A percentile compares a stretch with the other conserved stretches of the same genome.
These are phyloP conservation scores for Nothophytophthora sp. DNA, from an alignment of 352 stramenopile genomes.

Conservation along the genomic window DNA sequence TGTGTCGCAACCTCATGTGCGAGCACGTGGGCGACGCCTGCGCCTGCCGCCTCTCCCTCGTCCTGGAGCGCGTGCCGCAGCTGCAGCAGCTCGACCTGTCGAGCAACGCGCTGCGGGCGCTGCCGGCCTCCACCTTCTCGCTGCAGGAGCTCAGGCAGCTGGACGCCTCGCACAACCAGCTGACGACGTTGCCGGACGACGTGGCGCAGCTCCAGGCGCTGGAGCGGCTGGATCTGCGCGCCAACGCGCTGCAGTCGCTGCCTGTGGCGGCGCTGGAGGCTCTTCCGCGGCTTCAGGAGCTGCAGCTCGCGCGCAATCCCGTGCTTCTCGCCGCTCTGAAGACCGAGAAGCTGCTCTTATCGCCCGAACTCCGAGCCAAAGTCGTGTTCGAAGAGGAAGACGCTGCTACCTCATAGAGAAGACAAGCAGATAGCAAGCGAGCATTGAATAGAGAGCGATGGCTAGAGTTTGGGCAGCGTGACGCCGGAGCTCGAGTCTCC, in stretches of 20 bases:
- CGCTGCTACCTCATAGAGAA: too few species aligned
- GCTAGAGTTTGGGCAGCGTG: conserved; percentile 52
- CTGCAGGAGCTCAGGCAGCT: conserved; percentile 59
- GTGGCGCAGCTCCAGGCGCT: conserved; percentile 54
- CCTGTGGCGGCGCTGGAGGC: conserved; percentile 41
- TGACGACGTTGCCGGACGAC: conserved; percentile 46
- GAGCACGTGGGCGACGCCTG: conserved; percentile 88
- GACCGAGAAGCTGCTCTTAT: conserved; percentile 10
- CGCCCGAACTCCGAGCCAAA: conserved; percentile 32
- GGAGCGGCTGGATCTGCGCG: conserved; percentile 58
- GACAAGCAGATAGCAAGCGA: neutral
- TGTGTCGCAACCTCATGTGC: conserved; percentile 94
- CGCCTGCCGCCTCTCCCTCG: conserved; percentile 79
- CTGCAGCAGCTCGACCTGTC: conserved; percentile 75
- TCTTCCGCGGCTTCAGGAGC: conserved; percentile 33
- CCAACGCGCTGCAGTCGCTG: conserved; percentile 52
- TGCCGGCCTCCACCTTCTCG: conserved; percentile 82
- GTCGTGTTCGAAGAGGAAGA: conserved; percentile 34
- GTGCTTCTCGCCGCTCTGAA: conserved; percentile 19
- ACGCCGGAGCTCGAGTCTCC: conserved; percentile 37
- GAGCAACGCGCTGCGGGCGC: conserved; percentile 67
- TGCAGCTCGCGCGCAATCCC: conserved; percentile 53
- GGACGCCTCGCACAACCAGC: conserved; percentile 65
- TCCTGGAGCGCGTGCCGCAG: conserved; percentile 69
- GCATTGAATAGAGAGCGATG: neutral